Percentiles rank a stretch among this genome's conserved stretches.
phyloP scores from a whole-genome alignment of 805 yeast genomes.

The Wickerhamiella kurtzmanii region DNA sequence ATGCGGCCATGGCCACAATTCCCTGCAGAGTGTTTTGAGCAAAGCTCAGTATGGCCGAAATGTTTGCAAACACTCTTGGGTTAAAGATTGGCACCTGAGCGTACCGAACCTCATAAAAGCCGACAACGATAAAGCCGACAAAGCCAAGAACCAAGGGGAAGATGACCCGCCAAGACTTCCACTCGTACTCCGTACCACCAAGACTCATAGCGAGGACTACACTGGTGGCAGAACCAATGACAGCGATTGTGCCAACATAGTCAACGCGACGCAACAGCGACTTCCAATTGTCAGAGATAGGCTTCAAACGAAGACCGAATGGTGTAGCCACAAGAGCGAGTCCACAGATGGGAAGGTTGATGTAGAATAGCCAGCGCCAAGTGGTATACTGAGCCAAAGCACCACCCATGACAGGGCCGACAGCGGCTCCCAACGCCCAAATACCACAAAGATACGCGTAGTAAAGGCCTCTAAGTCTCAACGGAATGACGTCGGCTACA shows the following conservation, averaged over 20 bases:
- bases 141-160: conserved; percentile 36
- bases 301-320: conserved; percentile 28
- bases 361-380: conserved; percentile 73
- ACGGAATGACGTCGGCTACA: conserved; percentile 41
- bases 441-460: conserved; percentile 20
- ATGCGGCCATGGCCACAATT: conserved; percentile 23
- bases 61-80: conserved; percentile 28
- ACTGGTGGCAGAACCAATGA: conserved; percentile 34
- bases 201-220: conserved; percentile 38
- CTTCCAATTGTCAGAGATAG: conserved; percentile 31
- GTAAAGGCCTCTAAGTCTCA: conserved; percentile 23
- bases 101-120: conserved; percentile 24
- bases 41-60: conserved; percentile 30
- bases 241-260: conserved; percentile 34
- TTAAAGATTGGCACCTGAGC: conserved; percentile 38
- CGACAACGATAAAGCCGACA: conserved; percentile 25
- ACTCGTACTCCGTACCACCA: conserved; percentile 37
- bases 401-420: conserved; percentile 57
- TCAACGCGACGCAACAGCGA: conserved; percentile 35
- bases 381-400: conserved; percentile 42
- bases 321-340: conserved; percentile 29
- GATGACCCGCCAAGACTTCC: conserved; percentile 45
- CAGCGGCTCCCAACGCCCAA: conserved; percentile 23
- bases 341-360: conserved; percentile 57
- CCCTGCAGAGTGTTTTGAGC: conserved; percentile 30